Base-by-base conservation (phyloP, 257 asterid genomes). In the Anisodus tanguticus region DNA sequence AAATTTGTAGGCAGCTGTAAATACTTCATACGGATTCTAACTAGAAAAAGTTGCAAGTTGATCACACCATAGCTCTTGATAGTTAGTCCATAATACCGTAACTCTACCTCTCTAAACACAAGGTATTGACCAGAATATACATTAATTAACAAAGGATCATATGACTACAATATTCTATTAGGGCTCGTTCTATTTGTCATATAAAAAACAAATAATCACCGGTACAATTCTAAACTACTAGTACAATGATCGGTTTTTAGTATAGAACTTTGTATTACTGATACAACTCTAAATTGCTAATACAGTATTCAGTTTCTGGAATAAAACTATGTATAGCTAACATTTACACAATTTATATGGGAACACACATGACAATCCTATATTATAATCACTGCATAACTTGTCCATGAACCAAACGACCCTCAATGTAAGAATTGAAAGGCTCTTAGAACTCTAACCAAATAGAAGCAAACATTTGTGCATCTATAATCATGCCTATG, bases 41-140 rank as follows among this genome's bases (percentile, higher is more conserved):
- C 12, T 15, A 39, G 13, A 39, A 69, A 51, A 7, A 39, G 77
- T 69, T 8, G 53, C 77, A 53, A 54, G 49, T 19, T 69, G 78
- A 51, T 77, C 49, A 77, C 17, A 53, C 41, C 64, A 77, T 77
- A 53, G 64, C 81, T 77, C 64, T 51, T 77, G 64, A 77, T 51
- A 53, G 81, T 31, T 77, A 37, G 81, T 51, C 58, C 10, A 77
- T 53, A 26, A 15, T 51, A 77, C 81, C 31, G 11, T 26, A 19
- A 76, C 2, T 49, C 47, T 26, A 77, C 41, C 81, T 53, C 51
- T 26, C 47, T 53, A 53, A 35, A 53, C 64, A 31, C 64, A 26
- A 26, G 43, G 49, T 17, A 31, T 8, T 22, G 81, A 53, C 81
- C 12, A 77, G 81, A 77, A 53, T 77, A 77, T 77, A 31, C 81